These are phyloP conservation scores for Backusella westeae DNA, from an alignment of 192 early-diverging fungal species.

Conservation along the genomic window DNA sequence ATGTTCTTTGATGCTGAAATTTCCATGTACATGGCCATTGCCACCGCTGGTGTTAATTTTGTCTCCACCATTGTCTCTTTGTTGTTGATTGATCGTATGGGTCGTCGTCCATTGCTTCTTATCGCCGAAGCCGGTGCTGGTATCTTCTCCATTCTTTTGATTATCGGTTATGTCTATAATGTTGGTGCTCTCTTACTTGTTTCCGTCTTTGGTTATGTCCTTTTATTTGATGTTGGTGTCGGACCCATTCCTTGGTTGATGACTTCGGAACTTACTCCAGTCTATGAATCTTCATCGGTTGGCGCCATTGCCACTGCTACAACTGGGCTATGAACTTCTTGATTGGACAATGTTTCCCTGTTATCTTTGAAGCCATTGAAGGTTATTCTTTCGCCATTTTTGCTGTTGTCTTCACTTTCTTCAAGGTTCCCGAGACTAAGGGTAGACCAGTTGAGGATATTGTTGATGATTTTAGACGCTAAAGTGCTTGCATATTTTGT, in stretches of 20 bases:
- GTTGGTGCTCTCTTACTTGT: neutral
- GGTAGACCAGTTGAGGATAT: too few species aligned
- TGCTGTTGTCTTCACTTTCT: too few species aligned
- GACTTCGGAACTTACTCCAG: neutral
- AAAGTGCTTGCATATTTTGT: too few species aligned
- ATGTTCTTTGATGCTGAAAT: too few species aligned
- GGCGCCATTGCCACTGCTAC: neutral
- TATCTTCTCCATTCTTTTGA: slow-evolving; percentile 55
- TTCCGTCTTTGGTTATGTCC: neutral
- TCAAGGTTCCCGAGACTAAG: too few species aligned
- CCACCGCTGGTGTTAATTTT: slow-evolving; percentile 79
- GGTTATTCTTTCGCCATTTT: neutral
- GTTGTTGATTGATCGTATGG: slow-evolving; percentile 12
- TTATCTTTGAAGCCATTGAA: neutral
- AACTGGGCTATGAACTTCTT: neutral
- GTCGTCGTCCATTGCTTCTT: slow-evolving; percentile 61
- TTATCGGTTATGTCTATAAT: neutral
- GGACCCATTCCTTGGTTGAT: neutral
- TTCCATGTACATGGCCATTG: slow-evolving; percentile 31
- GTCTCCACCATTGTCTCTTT: slow-evolving; percentile 50
- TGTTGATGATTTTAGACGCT: too few species aligned
- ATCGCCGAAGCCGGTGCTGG: slow-evolving; percentile 58
- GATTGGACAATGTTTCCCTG: neutral
- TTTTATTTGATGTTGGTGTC: neutral
- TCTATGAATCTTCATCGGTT: neutral